Conservation (phyloP, 805 yeast species). For the Blastobotrys muscicola region DNA sequence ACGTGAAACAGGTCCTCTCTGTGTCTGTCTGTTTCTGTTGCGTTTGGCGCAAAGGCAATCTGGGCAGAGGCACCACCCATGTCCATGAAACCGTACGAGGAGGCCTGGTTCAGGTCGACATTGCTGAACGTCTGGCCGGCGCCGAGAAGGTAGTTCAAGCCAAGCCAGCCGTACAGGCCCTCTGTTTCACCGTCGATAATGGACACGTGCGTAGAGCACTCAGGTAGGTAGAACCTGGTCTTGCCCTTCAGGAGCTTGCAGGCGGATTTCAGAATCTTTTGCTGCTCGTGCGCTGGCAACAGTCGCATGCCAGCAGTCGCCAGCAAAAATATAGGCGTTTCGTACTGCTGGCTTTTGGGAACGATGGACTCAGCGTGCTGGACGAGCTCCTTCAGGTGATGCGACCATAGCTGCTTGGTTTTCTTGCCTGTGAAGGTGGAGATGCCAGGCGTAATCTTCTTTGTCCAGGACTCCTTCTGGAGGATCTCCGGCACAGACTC, state of each 20-base stretch:
- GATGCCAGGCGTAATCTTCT: constrained; percentile 75
- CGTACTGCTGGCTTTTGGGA: constrained; percentile 47
- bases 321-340: constrained; percentile 81
- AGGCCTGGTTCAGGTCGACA: constrained; percentile 15
- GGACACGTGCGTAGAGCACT: constrained; percentile 64
- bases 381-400: constrained; percentile 59
- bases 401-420: constrained; percentile 51
- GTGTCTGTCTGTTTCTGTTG: constrained; percentile 53
- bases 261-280: constrained; percentile 45
- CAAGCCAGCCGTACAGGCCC: constrained; percentile 94
- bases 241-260: constrained; percentile 48
- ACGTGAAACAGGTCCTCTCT: constrained; percentile 64
- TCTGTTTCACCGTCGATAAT: constrained; percentile 92
- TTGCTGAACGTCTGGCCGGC: constrained; percentile 34
- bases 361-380: constrained; percentile 60
- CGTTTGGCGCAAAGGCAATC: constrained; percentile 78
- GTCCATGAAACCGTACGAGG: constrained; percentile 87
- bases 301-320: constrained; percentile 98
- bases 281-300: constrained; percentile 44
- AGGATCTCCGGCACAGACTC: constrained; percentile 59
- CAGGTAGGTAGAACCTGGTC: constrained; percentile 45
- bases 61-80: constrained; percentile 99
- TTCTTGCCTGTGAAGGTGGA: constrained; percentile 48
- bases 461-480: constrained; percentile 60
- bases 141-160: constrained; percentile 73